A percentile compares a stretch with the other conserved stretches of the same genome.
Conservation (phyloP, 2,329 filamentous ascomycete species). For the Curvularia sp. region DNA sequence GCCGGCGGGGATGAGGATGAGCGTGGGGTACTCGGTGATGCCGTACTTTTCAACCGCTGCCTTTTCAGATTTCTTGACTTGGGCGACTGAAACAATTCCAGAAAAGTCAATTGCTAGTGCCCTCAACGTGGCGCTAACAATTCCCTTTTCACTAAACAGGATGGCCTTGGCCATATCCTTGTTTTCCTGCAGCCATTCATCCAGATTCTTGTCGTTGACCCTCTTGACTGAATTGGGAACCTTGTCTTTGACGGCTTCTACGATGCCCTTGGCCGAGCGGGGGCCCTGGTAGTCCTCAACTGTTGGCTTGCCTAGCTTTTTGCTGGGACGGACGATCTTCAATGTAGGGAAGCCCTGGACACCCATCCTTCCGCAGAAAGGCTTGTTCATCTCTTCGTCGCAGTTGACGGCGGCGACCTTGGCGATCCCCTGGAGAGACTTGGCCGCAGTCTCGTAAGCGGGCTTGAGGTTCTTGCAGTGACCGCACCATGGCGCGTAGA, state of each 20-base stretch:
- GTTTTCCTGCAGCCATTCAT: constrained; percentile 72
- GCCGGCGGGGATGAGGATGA: constrained; percentile 79
- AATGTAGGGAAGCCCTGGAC: constrained; percentile 94
- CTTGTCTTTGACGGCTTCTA: constrained; percentile 81
- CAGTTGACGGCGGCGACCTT: constrained; percentile 96
- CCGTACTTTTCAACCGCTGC: constrained; percentile 75
- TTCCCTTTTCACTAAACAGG: constrained; percentile 92
- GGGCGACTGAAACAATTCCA: constrained; percentile 77
- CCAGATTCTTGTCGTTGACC: constrained; percentile 79
- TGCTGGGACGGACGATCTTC: constrained; percentile 87
- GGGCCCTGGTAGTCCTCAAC: constrained; percentile 91
- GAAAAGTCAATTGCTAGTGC: constrained; percentile 91
- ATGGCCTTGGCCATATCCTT: constrained; percentile 82
- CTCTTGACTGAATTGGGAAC: constrained; percentile 92
- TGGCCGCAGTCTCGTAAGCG: constrained; percentile 92
- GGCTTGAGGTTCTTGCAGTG: constrained; percentile 97
- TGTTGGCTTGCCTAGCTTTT: constrained; percentile 78
- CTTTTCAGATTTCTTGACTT: constrained; percentile 82
- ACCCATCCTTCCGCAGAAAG: constrained; percentile 82
- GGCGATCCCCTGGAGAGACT: constrained; percentile 85
- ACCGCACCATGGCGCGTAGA: constrained; percentile 97
- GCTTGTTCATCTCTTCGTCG: constrained; percentile 91
- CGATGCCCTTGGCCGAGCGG: constrained; percentile 83
- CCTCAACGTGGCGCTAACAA: constrained; percentile 81
- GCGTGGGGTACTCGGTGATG: constrained; percentile 77